Percentiles rank a stretch among this genome's conserved stretches.
These are phyloP conservation scores for Oxalis stricta DNA, from an alignment of 441 rosid species.

Conservation along the genomic window DNA sequence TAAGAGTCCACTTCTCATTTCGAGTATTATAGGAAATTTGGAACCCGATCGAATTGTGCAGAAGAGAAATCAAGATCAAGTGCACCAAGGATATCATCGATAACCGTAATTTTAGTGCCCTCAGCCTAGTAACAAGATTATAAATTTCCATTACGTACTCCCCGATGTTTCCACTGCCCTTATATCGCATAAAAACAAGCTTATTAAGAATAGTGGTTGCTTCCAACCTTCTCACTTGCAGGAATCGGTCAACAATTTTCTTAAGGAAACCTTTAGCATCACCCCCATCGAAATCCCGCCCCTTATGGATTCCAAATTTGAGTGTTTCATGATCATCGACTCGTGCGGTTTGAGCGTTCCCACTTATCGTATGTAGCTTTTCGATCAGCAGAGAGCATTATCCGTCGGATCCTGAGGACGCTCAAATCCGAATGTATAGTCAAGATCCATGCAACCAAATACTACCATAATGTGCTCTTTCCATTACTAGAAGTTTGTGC, in stretches of 20 bases:
- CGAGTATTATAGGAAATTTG: neutral
- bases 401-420: neutral
- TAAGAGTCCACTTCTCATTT: neutral
- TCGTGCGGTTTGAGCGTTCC: neutral
- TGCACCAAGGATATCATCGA: neutral
- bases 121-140: neutral
- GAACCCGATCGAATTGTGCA: neutral
- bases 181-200: neutral
- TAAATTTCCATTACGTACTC: conserved; percentile 3
- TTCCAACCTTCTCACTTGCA: neutral
- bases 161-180: neutral
- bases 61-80: neutral
- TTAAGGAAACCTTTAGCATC: neutral
- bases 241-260: neutral
- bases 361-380: neutral
- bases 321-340: neutral
- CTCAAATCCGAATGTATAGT: neutral
- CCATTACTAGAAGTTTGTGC: neutral
- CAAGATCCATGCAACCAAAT: neutral
- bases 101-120: neutral
- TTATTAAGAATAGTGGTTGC: neutral
- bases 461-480: neutral
- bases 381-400: neutral
- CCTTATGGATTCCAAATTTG: neutral
- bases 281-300: neutral